These are phyloP conservation scores for Cymbopogon citratus DNA, from an alignment of 176 grass and related monocot genomes.

Conservation along the genomic window DNA sequence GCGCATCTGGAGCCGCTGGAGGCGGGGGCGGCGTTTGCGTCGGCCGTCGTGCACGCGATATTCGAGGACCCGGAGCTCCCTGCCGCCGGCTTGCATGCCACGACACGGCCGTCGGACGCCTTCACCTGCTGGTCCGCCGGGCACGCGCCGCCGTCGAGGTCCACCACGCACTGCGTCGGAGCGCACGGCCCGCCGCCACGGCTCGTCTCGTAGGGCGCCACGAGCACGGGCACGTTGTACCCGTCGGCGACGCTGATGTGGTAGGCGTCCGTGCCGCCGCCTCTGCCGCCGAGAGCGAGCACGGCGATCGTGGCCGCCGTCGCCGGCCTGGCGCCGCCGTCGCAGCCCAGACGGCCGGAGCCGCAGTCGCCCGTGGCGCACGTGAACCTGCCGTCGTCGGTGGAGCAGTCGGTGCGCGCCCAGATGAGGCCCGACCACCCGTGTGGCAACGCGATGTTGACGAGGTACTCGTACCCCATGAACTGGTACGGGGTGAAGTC, in stretches of 20 bases:
- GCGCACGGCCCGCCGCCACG: not conserved
- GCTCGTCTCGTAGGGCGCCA: not conserved
- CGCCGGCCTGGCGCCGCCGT: not conserved
- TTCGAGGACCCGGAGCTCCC: not conserved
- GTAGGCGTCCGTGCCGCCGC: not conserved
- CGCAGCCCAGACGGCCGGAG: not conserved
- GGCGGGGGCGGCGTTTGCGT: too few relatives aligned
- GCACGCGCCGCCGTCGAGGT: not conserved
- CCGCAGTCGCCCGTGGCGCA: slow-evolving; percentile 88
- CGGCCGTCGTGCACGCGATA: not conserved
- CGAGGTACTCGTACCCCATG: not conserved
- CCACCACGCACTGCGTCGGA: not conserved
- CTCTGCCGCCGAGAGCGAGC: not conserved
- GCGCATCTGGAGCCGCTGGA: not conserved
- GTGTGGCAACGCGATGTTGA: not conserved
- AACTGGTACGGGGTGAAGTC: not conserved
- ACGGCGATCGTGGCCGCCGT: not conserved
- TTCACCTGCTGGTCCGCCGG: not conserved
- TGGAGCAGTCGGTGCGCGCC: not conserved
- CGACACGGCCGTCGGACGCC: not conserved
- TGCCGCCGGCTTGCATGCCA: not conserved
- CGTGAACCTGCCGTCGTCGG: slow-evolving; percentile 38
- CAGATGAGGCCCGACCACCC: not conserved
- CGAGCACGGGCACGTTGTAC: not conserved
- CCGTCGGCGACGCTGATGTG: not conserved